phyloP scores from a whole-genome alignment of 2,329 filamentous ascomycete species.

The Harringtonia aguacate region DNA sequence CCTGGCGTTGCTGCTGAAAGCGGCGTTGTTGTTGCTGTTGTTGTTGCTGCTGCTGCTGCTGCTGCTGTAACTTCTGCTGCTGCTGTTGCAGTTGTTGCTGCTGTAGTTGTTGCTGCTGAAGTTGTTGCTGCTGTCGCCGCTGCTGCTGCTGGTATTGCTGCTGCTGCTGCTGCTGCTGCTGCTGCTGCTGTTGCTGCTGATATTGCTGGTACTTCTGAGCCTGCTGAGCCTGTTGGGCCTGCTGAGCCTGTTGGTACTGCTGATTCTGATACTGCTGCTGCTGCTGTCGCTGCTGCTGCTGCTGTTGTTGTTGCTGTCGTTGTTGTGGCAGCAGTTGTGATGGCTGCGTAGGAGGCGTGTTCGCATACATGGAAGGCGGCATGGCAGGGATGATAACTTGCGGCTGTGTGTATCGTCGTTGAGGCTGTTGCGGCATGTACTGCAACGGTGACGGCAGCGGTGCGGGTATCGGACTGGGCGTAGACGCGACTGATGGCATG shows the following conservation, averaged over 20 bases:
- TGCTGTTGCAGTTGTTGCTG: conserved; percentile 13
- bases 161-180: conserved; percentile 9
- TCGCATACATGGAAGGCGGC: conserved; percentile 6
- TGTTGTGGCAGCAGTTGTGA: conserved; percentile 16
- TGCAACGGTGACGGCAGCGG: conserved; percentile 6
- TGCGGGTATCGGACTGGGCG: background rate
- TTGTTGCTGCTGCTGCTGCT: conserved; percentile 16
- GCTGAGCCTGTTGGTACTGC: conserved; percentile 11
- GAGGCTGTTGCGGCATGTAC: conserved; percentile 5
- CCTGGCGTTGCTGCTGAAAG: conserved; percentile 11
- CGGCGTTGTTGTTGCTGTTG: conserved; percentile 8
- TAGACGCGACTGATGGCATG: conserved; percentile 1
- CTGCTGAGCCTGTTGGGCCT: too few relatives aligned
- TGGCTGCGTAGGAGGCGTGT: conserved; percentile 6
- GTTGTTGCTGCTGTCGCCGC: conserved; percentile 16
- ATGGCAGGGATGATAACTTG: conserved; percentile 2
- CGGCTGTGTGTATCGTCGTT: conserved; percentile 2
- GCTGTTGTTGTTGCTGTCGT: conserved; percentile 12
- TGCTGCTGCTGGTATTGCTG: conserved; percentile 16
- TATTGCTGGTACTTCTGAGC: conserved; percentile 6
- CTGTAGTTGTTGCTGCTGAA: conserved; percentile 14
- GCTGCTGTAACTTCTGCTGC: conserved; percentile 8
- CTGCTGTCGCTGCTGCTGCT: conserved; percentile 9
- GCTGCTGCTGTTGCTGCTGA: conserved; percentile 11
- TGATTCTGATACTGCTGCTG: conserved; percentile 12